Percentiles rank a stretch among this genome's conserved stretches.
phyloP scores from a whole-genome alignment of 1,284 basidiomycete species.

The Naganishia liquefaciens region DNA sequence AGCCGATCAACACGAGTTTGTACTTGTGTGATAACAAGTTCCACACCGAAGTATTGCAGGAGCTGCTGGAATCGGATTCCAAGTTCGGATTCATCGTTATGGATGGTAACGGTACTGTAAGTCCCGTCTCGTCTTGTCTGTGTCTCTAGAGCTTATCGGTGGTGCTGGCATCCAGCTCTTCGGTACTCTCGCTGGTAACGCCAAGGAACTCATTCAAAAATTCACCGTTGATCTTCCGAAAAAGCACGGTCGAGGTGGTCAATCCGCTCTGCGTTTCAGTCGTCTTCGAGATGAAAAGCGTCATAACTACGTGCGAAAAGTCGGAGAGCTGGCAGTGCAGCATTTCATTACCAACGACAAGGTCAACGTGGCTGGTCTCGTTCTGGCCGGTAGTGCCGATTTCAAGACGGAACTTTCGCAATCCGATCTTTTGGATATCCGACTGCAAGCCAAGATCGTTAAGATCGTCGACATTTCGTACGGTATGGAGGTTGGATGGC shows the following conservation, averaged over 20 bases:
- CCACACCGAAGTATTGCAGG: constrained; percentile 95
- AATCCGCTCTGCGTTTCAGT: constrained; percentile 99
- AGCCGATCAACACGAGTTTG: constrained; percentile 97
- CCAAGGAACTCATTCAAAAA: constrained; percentile 95
- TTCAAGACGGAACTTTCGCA: constrained; percentile 98
- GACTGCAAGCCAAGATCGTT: constrained; percentile 85
- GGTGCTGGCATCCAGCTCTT: constrained; percentile 61
- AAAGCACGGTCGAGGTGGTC: constrained; percentile 99
- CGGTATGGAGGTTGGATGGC: constrained; percentile 98
- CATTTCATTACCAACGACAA: constrained; percentile 98
- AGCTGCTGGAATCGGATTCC: constrained; percentile 94
- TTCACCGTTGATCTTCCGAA: constrained; percentile 99
- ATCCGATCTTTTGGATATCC: constrained; percentile 93
- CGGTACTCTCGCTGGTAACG: constrained; percentile 94
- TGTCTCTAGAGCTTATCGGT: not conserved
- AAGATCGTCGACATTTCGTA: constrained; percentile 99
- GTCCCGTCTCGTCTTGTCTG: not conserved
- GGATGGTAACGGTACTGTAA: constrained; percentile 86
- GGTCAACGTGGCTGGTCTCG: constrained; percentile 94
- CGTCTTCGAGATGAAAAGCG: constrained; percentile 98
- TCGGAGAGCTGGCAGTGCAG: constrained; percentile 94
- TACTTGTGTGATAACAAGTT: constrained; percentile 99
- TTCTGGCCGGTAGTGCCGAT: constrained; percentile 97
- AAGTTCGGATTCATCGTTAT: constrained; percentile 99
- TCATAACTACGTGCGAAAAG: constrained; percentile 99